Conservation (phyloP, 768 basidiomycete genomes). For the Podaxis mareebaensis region DNA sequence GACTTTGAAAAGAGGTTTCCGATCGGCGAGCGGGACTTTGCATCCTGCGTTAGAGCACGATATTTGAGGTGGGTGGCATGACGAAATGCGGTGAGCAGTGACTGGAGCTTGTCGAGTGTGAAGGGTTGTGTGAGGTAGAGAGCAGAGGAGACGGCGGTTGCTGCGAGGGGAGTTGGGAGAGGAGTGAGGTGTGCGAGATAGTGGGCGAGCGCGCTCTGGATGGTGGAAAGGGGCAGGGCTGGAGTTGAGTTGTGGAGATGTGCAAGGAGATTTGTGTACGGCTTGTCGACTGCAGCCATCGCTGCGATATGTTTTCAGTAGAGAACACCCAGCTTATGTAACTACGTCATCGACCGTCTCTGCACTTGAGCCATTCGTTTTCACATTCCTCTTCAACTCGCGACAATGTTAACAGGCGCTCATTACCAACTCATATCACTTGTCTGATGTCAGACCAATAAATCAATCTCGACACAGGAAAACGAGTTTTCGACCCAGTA, state of each 20-base stretch:
- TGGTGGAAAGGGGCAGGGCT: slow-evolving; percentile 44
- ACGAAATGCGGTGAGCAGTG: slow-evolving; percentile 55
- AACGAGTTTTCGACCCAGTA: too few species aligned
- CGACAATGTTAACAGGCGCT: too few species aligned
- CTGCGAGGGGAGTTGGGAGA: slow-evolving; percentile 58
- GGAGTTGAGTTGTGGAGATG: slow-evolving; percentile 51
- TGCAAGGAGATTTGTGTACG: slow-evolving; percentile 42
- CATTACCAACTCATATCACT: too few species aligned
- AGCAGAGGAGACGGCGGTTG: slow-evolving; percentile 55
- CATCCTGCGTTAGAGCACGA: slow-evolving; percentile 37
- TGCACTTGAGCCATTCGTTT: too few species aligned
- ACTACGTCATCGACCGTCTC: not conserved
- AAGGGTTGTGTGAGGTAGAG: slow-evolving; percentile 48
- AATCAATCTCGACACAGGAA: too few species aligned
- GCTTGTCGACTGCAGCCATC: not conserved
- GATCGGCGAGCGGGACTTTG: slow-evolving; percentile 32
- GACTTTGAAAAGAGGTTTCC: slow-evolving; percentile 38
- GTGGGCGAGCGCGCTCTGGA: slow-evolving; percentile 59
- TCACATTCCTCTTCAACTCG: too few species aligned
- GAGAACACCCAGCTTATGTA: not conserved
- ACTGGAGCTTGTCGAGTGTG: slow-evolving; percentile 46
- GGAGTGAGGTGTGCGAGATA: slow-evolving; percentile 53
- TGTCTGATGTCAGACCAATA: too few species aligned
- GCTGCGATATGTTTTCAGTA: not conserved
- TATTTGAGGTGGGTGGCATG: slow-evolving; percentile 60